Conservation (phyloP, 78 protist genomes). For the Guillardia theta region DNA sequence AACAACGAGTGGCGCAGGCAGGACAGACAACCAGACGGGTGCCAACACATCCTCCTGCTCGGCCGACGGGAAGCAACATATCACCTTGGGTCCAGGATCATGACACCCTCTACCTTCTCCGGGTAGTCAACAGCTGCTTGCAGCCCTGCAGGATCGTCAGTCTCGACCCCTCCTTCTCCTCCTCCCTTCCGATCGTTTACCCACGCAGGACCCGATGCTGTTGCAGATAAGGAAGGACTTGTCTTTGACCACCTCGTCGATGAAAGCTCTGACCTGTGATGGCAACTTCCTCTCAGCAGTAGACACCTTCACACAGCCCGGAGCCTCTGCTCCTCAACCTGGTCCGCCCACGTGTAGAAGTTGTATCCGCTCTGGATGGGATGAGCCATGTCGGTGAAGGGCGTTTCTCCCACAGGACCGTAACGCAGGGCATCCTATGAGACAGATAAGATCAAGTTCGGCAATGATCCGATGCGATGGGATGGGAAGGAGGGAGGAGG, state of each 20-base stretch:
- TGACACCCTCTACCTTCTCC: background rate
- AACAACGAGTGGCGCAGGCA: too few species aligned
- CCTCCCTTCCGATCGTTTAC: too few species aligned
- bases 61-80: too few species aligned
- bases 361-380: slow-evolving; percentile 33
- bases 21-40: too few species aligned
- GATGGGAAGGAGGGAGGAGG: too few species aligned
- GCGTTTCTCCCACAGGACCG: background rate
- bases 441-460: background rate
- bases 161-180: too few species aligned
- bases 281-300: too few species aligned
- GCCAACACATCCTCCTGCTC: too few species aligned
- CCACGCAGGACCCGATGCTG: slow-evolving; percentile 38
- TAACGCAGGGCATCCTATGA: background rate
- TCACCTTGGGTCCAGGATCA: slow-evolving; percentile 35
- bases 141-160: slow-evolving; percentile 6
- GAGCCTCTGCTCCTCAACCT: too few species aligned
- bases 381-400: background rate
- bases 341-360: slow-evolving; percentile 61
- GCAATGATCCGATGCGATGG: too few species aligned
- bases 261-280: background rate
- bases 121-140: slow-evolving; percentile 43
- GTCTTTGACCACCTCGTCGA: background rate
- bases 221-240: slow-evolving; percentile 4
- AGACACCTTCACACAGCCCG: too few species aligned